Evolutionary conservation across 352 stramenopile genomes (phyloP).

Genomic region (Phytopythium aichiense): DNA sequence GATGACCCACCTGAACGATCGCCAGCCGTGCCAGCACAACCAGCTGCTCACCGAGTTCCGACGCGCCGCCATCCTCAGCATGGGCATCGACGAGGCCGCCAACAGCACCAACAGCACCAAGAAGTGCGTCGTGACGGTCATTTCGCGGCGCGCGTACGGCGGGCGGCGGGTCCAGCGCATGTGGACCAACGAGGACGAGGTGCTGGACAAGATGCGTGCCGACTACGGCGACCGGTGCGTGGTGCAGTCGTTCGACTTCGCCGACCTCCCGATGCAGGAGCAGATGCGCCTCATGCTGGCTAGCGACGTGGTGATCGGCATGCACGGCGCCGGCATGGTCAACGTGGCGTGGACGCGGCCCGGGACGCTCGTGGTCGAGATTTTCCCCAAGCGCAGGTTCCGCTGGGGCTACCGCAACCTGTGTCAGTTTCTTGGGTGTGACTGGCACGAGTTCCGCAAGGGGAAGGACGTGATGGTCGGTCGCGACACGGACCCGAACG

Average conservation of each 20-base stretch:
- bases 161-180: slow-evolving; percentile 51
- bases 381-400: slow-evolving; percentile 49
- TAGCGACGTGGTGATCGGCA: slow-evolving; percentile 77
- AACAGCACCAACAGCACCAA: slow-evolving; percentile 7
- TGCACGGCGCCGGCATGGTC: slow-evolving; percentile 78
- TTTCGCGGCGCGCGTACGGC: slow-evolving; percentile 44
- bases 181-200: slow-evolving; percentile 63
- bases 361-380: slow-evolving; percentile 56
- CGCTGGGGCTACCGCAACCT: slow-evolving; percentile 78
- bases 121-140: slow-evolving; percentile 48
- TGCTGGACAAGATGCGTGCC: slow-evolving; percentile 36
- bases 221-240: slow-evolving; percentile 30
- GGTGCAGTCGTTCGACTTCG: slow-evolving; percentile 68
- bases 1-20: slow-evolving; percentile 42
- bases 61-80: slow-evolving; percentile 18
- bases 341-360: slow-evolving; percentile 67
- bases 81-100: slow-evolving; percentile 13
- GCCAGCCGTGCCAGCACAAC: slow-evolving; percentile 32
- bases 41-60: slow-evolving; percentile 16
- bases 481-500: slow-evolving; percentile 30
- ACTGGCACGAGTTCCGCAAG: slow-evolving; percentile 56
- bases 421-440: slow-evolving; percentile 64
- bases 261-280: slow-evolving; percentile 40
- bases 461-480: slow-evolving; percentile 23
- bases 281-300: slow-evolving; percentile 63